These are phyloP conservation scores for Tetrapisispora fleetii DNA, from an alignment of 805 yeast species.

Conservation along the genomic window DNA sequence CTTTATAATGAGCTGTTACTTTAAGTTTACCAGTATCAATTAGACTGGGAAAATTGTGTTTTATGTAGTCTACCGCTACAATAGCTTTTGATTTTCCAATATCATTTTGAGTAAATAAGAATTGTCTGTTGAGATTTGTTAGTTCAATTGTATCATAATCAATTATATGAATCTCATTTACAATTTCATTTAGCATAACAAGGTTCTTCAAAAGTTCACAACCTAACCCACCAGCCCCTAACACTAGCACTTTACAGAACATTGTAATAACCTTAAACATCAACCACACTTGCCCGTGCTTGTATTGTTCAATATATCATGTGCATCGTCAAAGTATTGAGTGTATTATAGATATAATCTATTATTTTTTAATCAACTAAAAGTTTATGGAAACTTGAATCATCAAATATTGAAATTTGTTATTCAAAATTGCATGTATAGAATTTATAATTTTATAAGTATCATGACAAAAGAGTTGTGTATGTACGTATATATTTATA, in stretches of 20 bases:
- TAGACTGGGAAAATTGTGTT: slow-evolving; percentile 23
- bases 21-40: slow-evolving; percentile 28
- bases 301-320: too few relatives aligned
- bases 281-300: too few relatives aligned
- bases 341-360: too few relatives aligned
- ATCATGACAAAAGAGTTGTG: background rate
- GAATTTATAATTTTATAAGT: background rate
- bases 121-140: slow-evolving; percentile 85
- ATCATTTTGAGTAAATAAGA: slow-evolving; percentile 69
- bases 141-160: slow-evolving; percentile 91
- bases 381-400: too few relatives aligned
- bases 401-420: too few relatives aligned
- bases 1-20: slow-evolving; percentile 46
- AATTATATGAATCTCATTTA: slow-evolving; percentile 68
- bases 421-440: too few relatives aligned
- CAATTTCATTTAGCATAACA: slow-evolving; percentile 44
- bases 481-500: background rate
- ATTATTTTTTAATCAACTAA: too few relatives aligned
- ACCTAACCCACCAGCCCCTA: slow-evolving; percentile 95
- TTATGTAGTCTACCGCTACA: slow-evolving; percentile 61
- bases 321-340: too few relatives aligned
- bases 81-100: slow-evolving; percentile 75
- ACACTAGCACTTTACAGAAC: slow-evolving; percentile 44
- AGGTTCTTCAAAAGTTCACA: slow-evolving; percentile 80
- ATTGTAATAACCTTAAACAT: background rate